Base-by-base conservation (phyloP, 2,329 filamentous ascomycete species). In the Pseudogymnoascus sp. region DNA sequence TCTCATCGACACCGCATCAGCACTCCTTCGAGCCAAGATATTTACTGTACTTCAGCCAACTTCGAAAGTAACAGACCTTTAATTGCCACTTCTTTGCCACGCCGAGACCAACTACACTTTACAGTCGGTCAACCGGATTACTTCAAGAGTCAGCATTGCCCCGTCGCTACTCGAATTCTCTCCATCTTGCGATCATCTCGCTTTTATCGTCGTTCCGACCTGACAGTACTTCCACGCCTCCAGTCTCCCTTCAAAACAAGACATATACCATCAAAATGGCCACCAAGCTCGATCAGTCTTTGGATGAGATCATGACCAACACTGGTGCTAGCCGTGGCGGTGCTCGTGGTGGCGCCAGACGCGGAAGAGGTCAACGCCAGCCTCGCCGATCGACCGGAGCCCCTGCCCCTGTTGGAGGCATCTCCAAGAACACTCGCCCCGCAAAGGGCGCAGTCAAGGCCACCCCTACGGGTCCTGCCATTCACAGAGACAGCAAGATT, bases 241-340 rank as follows among this genome's bases (percentile, higher is more conserved):
- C 62, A 50, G 63, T 59, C 63, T 63, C 65, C 66, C 63, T 69
- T 64, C 67, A 61, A 66, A 66, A 61, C 61, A 62, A 59, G 61
- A 62, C 12, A 21, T 56, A 56, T 50, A 53, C 65, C 65, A 63
- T 73, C 78, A 89, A 71, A 70, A 96, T 96, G 92, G 91, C 91
- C 82, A 89, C 86, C 81, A 97, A 97, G 82, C 89, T 99, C 75
- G 92, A 97, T 78, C 89, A 96, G 82, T 93, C 92, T 81, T 90
- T 99, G 70, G 95, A 97, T 77, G 92, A 97, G 80, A 97, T 99
- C 79, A 88, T 96, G 82, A 91, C 89, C 76, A 89, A 87, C 74
- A 61, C 62, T 25, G 46, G 50, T 34, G 36, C 38, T 28, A 53
- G 4, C 59, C 67, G 69, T 42, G 64, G 68, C 44, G 60, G 44